Evolutionary conservation across 768 basidiomycete species (phyloP).

Genomic region (Pisolithus albus): DNA sequence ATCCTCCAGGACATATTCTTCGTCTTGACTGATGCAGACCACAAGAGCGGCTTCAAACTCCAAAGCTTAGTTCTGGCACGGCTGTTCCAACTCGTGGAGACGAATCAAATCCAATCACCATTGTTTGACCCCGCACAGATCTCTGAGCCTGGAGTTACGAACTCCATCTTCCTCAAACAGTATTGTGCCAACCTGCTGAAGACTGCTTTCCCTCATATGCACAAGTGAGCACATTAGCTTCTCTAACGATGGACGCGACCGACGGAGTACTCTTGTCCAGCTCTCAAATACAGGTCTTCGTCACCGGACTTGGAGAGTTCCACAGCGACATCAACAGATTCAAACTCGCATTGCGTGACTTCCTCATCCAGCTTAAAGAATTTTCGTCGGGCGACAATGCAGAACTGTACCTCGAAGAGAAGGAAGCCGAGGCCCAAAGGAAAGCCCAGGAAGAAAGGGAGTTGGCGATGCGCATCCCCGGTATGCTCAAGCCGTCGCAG

Average conservation of each 20-base stretch:
- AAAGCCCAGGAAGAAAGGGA: conserved; percentile 81
- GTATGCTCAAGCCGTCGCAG: conserved; percentile 94
- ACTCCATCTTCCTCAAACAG: conserved; percentile 73
- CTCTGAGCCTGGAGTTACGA: conserved; percentile 64
- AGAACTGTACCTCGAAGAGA: conserved; percentile 91
- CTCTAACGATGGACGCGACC: background rate
- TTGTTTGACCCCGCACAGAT: conserved; percentile 75
- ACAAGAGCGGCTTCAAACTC: conserved; percentile 98
- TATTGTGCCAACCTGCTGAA: conserved; percentile 83
- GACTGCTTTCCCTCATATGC: conserved; percentile 88
- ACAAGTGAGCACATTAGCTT: conserved; percentile 47
- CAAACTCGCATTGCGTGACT: conserved; percentile 92
- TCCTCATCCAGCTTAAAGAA: conserved; percentile 96
- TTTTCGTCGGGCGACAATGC: conserved; percentile 89
- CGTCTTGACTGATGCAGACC: conserved; percentile 94
- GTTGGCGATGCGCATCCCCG: conserved; percentile 91
- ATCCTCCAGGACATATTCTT: conserved; percentile 96
- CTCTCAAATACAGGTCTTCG: conserved; percentile 65
- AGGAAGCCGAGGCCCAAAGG: conserved; percentile 74
- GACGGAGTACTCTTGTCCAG: conserved; percentile 30
- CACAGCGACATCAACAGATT: conserved; percentile 82
- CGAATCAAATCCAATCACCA: conserved; percentile 70
- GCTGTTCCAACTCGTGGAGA: conserved; percentile 89
- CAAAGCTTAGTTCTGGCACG: conserved; percentile 89
- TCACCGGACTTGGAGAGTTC: conserved; percentile 59